These are phyloP conservation scores for Pythium periplocum DNA, from an alignment of 352 stramenopile species.

Conservation along the genomic window DNA sequence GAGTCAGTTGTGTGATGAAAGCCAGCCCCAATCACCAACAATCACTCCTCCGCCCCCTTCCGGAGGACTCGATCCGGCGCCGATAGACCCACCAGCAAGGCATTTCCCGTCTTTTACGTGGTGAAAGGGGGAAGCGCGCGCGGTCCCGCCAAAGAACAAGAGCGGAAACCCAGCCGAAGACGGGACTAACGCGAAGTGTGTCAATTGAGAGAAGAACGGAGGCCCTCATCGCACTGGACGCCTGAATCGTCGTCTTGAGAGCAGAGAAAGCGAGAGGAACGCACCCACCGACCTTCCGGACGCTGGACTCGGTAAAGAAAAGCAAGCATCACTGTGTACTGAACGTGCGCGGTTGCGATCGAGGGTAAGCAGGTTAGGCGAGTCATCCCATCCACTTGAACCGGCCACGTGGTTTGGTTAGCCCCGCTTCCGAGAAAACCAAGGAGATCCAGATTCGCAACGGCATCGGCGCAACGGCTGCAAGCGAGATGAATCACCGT, in stretches of 20 bases:
- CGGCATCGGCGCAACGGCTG: constrained; percentile 1
- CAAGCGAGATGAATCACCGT: constrained; percentile 13
- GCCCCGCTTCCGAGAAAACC: neutral
- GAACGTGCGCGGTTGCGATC: neutral
- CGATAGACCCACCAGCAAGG: neutral
- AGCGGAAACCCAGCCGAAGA: constrained; percentile 17
- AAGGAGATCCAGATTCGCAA: neutral
- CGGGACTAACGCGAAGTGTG: neutral
- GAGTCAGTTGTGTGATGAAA: too few relatives aligned
- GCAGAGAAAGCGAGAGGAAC: neutral
- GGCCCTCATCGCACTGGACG: too few relatives aligned
- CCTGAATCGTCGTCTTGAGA: too few relatives aligned
- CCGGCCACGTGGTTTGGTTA: too few relatives aligned
- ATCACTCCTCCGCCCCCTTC: neutral
- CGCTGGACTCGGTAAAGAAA: constrained; percentile 2
- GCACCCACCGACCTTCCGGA: constrained; percentile 3
- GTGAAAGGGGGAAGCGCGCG: neutral
- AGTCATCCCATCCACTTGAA: neutral
- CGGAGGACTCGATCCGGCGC: neutral
- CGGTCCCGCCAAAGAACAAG: constrained; percentile 11
- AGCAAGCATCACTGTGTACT: neutral
- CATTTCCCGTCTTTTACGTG: constrained; percentile 29
- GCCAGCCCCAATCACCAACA: too few relatives aligned
- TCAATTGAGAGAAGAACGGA: constrained; percentile 5
- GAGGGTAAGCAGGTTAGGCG: neutral